phyloP scores from a whole-genome alignment of 169 alveolate genomes.

The Plasmodium coatneyi region DNA sequence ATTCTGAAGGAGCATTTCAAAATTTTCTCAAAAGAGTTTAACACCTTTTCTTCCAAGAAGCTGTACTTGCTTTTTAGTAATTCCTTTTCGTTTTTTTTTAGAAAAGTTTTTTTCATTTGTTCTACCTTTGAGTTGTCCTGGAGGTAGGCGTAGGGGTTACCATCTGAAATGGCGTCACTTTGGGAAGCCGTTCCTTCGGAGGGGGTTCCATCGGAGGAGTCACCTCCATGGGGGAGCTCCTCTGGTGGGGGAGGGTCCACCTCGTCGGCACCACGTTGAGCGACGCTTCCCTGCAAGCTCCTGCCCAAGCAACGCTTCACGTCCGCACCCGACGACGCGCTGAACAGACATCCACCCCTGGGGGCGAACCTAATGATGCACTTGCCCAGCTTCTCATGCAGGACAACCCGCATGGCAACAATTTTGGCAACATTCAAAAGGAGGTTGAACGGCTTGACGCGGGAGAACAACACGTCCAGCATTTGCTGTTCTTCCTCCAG shows the following conservation, averaged over 20 bases:
- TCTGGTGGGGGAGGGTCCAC: neutral
- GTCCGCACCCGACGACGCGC: neutral
- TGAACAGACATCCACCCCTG: neutral
- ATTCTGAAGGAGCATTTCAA: conserved; percentile 53
- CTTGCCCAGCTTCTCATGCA: conserved; percentile 32
- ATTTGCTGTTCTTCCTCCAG: neutral
- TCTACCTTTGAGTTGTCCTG: neutral
- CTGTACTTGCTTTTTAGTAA: conserved; percentile 29
- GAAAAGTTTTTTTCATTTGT: neutral
- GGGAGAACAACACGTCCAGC: conserved; percentile 8
- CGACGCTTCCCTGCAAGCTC: neutral
- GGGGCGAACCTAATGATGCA: conserved; percentile 15
- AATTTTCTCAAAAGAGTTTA: conserved; percentile 39
- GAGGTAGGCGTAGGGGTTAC: neutral
- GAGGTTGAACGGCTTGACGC: conserved; percentile 27
- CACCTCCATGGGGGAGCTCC: neutral
- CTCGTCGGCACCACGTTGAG: neutral
- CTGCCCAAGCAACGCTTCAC: neutral
- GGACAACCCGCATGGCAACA: conserved; percentile 17
- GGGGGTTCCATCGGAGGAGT: neutral
- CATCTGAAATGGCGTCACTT: neutral
- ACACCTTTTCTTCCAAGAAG: conserved; percentile 10
- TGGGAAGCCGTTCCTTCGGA: neutral
- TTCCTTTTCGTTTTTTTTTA: conserved; percentile 23
- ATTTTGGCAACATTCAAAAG: conserved; percentile 35